Percentiles rank a stretch among this genome's conserved stretches.
Conservation (phyloP, 768 basidiomycete species). For the Candolleomyces eurysporus region DNA sequence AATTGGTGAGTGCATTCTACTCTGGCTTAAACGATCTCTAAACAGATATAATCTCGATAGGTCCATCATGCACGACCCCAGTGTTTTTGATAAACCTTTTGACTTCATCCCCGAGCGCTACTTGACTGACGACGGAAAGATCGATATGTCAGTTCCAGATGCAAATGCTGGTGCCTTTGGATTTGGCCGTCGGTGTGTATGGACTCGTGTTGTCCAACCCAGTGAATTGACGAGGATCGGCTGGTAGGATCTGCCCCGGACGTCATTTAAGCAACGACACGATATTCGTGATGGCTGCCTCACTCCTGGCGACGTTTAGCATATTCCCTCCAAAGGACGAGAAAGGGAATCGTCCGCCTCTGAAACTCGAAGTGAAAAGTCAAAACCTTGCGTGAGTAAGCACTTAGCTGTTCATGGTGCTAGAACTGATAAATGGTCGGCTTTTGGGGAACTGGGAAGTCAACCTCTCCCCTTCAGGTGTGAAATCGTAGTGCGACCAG, state of each 20-base stretch:
- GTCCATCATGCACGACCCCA: slow-evolving; percentile 24
- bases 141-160: slow-evolving; percentile 17
- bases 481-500: background rate
- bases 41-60: slow-evolving; percentile 3
- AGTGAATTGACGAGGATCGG: slow-evolving; percentile 2
- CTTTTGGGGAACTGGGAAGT: background rate
- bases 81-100: slow-evolving; percentile 20
- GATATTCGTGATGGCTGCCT: slow-evolving; percentile 23
- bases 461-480: background rate
- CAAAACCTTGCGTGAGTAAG: too few relatives aligned
- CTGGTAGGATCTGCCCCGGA: slow-evolving; percentile 37
- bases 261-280: slow-evolving; percentile 40
- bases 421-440: too few relatives aligned
- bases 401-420: background rate
- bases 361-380: background rate
- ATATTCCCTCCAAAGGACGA: slow-evolving; percentile 9
- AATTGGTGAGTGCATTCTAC: slow-evolving; percentile 16
- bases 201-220: background rate
- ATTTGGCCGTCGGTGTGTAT: slow-evolving; percentile 21
- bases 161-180: slow-evolving; percentile 24
- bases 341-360: background rate
- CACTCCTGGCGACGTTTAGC: slow-evolving; percentile 16
- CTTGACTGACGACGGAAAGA: slow-evolving; percentile 21
- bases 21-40: background rate
- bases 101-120: slow-evolving; percentile 27